phyloP scores from a whole-genome alignment of 2,329 filamentous ascomycete genomes.

The Paraconiothyrium brasiliense region DNA sequence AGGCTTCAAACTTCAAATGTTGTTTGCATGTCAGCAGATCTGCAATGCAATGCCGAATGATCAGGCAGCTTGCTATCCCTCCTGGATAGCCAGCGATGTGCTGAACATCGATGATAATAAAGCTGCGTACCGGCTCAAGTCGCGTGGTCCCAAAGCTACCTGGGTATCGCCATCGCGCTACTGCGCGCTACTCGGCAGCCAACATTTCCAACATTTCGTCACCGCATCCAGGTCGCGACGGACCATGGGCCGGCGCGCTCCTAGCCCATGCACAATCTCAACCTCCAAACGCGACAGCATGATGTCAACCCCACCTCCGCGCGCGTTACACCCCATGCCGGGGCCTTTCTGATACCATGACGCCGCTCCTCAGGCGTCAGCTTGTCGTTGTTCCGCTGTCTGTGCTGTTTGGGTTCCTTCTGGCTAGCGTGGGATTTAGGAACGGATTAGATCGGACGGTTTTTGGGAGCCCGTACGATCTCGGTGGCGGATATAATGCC shows the following conservation, averaged over 20 bases:
- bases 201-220: neutral
- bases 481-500: constrained; percentile 6
- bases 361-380: constrained; percentile 8
- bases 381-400: neutral
- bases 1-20: neutral
- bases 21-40: too few relatives aligned
- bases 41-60: too few relatives aligned
- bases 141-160: neutral
- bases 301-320: neutral
- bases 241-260: neutral
- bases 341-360: neutral
- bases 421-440: neutral
- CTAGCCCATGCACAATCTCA: neutral
- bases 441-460: neutral
- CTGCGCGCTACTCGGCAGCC: neutral
- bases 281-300: neutral
- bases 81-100: neutral
- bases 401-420: constrained; percentile 1
- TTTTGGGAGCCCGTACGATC: neutral
- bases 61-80: neutral
- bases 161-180: neutral
- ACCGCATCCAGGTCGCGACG: neutral
- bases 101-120: neutral
- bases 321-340: neutral
- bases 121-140: neutral